phyloP scores from a whole-genome alignment of 2,329 filamentous ascomycete genomes.

The Colletotrichum scovillei region DNA sequence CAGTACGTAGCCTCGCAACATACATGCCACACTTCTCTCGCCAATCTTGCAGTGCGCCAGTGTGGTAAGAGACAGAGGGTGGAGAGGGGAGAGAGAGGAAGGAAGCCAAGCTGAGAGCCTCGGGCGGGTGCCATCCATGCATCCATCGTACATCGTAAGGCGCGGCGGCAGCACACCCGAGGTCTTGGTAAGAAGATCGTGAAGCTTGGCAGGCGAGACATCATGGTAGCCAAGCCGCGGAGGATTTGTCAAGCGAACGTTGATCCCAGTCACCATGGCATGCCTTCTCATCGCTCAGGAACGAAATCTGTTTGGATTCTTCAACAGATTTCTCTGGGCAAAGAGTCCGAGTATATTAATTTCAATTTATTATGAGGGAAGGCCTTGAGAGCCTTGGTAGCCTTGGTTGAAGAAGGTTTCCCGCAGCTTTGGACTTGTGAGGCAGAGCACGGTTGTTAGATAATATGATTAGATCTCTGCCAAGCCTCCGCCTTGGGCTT shows the following conservation, averaged over 20 bases:
- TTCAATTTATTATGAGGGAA: background rate
- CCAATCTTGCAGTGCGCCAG: background rate
- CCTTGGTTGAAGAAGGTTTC: background rate
- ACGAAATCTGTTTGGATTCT: background rate
- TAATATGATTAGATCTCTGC: background rate
- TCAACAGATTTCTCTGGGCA: background rate
- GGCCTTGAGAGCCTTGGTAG: too few species aligned
- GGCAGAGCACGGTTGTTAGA: background rate
- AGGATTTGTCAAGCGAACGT: conserved; percentile 27
- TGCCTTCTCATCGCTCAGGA: background rate
- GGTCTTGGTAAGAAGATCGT: conserved; percentile 29
- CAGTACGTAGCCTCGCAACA: background rate
- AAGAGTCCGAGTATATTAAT: background rate
- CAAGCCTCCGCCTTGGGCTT: conserved; percentile 19
- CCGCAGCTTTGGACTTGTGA: background rate
- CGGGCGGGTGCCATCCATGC: conserved; percentile 6
- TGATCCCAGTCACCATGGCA: conserved; percentile 23
- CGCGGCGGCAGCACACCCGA: background rate
- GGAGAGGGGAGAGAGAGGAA: too few species aligned
- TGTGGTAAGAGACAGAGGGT: too few species aligned
- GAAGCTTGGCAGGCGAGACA: conserved; percentile 20
- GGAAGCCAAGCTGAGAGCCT: background rate
- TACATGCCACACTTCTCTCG: conserved; percentile 2
- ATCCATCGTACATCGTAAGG: background rate
- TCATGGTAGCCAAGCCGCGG: conserved; percentile 10